These are phyloP conservation scores for Biscogniauxia sp. DNA, from an alignment of 2,329 filamentous ascomycete species.

Conservation along the genomic window DNA sequence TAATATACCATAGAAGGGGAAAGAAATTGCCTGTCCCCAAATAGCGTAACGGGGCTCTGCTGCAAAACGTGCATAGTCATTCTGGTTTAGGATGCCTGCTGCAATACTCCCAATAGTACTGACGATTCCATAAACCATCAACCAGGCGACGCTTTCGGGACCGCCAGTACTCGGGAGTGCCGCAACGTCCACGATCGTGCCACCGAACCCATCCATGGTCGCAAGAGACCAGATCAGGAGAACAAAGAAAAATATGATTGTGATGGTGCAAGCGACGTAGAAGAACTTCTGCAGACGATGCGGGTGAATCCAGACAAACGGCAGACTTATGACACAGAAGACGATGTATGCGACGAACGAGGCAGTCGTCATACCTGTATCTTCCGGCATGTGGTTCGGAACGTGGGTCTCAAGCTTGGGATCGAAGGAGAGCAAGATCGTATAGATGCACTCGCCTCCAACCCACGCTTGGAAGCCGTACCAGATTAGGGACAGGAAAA, in stretches of 20 bases:
- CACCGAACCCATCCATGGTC: not conserved
- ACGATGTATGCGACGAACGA: no score
- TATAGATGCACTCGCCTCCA: slow-evolving; percentile 1
- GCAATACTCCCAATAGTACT: slow-evolving; percentile 4
- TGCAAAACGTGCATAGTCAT: slow-evolving; percentile 2
- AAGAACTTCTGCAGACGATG: no score
- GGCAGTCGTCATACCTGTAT: no score
- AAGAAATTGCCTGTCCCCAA: slow-evolving; percentile 7
- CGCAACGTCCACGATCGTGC: not conserved
- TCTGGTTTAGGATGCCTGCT: slow-evolving; percentile 5
- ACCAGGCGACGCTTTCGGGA: slow-evolving; percentile 1
- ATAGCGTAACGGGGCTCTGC: slow-evolving; percentile 1
- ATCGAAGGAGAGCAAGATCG: no score
- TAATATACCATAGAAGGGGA: slow-evolving; percentile 4
- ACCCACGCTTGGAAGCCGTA: slow-evolving; percentile 8
- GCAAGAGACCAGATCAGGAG: no score
- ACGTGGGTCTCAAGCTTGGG: no score
- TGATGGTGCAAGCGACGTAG: no score
- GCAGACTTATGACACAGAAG: no score
- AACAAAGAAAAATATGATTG: no score
- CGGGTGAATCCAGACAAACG: no score
- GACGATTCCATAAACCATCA: slow-evolving; percentile 5
- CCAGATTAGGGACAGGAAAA: slow-evolving; percentile 10
- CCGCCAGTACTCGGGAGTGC: not conserved
- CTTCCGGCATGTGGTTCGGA: no score